A percentile compares a stretch with the other conserved stretches of the same genome.
Evolutionary conservation across 2,329 filamentous ascomycete species (phyloP).

Genomic region (Arthrinium phaeospermum): DNA sequence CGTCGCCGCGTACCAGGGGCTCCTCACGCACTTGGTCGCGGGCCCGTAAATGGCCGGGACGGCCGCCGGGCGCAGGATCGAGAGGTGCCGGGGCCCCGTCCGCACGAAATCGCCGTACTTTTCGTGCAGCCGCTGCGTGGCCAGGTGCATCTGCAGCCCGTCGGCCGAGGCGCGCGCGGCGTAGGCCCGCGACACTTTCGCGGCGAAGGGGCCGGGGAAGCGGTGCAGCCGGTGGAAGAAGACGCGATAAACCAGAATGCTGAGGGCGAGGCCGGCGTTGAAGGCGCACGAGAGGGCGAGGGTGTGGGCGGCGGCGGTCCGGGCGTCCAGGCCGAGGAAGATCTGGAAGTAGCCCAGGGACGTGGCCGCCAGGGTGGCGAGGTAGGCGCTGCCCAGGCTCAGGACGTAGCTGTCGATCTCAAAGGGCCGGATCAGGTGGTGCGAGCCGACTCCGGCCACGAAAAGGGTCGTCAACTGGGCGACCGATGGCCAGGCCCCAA

Average conservation of each 20-base stretch:
- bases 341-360: background rate
- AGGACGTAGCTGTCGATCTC: constrained; percentile 5
- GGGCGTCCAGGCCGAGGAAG: background rate
- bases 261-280: background rate
- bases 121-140: constrained; percentile 14
- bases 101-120: constrained; percentile 24
- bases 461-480: background rate
- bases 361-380: background rate
- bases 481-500: background rate
- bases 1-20: background rate
- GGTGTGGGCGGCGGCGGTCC: background rate
- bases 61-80: constrained; percentile 17
- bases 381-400: background rate
- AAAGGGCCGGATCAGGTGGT: constrained; percentile 5
- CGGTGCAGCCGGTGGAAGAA: constrained; percentile 24
- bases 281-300: background rate
- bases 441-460: background rate
- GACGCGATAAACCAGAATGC: constrained; percentile 16
- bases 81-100: constrained; percentile 26
- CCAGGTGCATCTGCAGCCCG: constrained; percentile 17
- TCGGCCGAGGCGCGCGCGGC: constrained; percentile 18
- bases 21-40: background rate
- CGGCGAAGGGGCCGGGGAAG: constrained; percentile 25
- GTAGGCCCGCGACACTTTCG: constrained; percentile 23
- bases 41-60: background rate